Evolutionary conservation across 78 protist genomes (phyloP).

Genomic region (Cavenderia fasciculata): DNA sequence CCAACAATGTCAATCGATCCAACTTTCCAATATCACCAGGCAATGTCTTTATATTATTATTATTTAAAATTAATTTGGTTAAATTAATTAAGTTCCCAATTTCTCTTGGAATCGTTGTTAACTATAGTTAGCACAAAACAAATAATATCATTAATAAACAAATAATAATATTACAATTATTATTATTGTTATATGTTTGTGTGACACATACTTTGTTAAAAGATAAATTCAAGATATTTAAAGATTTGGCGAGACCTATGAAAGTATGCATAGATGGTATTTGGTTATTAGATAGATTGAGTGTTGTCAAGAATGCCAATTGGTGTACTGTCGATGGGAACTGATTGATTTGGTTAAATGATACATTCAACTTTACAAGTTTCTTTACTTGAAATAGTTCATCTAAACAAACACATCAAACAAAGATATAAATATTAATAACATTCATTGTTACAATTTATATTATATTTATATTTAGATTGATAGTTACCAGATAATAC

Average conservation of each 20-base stretch:
- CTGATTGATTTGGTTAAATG: slow-evolving; percentile 60
- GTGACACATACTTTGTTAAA: slow-evolving; percentile 49
- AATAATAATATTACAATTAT: background rate
- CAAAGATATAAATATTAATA: background rate
- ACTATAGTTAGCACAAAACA: background rate
- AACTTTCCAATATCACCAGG: slow-evolving; percentile 75
- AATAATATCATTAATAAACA: background rate
- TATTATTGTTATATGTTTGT: background rate
- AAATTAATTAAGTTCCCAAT: slow-evolving; percentile 43
- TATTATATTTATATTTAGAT: background rate
- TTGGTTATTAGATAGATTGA: slow-evolving; percentile 61
- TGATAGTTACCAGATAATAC: slow-evolving; percentile 11
- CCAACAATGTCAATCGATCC: slow-evolving; percentile 9
- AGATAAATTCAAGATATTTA: slow-evolving; percentile 50
- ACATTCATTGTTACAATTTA: background rate
- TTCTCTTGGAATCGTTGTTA: slow-evolving; percentile 52
- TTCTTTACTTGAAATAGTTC: slow-evolving; percentile 14
- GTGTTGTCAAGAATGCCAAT: background rate
- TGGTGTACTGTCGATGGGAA: background rate
- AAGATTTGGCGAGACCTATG: slow-evolving; percentile 25
- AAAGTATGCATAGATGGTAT: slow-evolving; percentile 31
- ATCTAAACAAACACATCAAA: background rate
- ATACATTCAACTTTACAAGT: slow-evolving; percentile 50
- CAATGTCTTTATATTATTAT: slow-evolving; percentile 37
- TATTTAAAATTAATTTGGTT: slow-evolving; percentile 50